These are phyloP conservation scores for Cutaneotrichosporon sp. DNA, from an alignment of 1,284 basidiomycete species.

Conservation along the genomic window DNA sequence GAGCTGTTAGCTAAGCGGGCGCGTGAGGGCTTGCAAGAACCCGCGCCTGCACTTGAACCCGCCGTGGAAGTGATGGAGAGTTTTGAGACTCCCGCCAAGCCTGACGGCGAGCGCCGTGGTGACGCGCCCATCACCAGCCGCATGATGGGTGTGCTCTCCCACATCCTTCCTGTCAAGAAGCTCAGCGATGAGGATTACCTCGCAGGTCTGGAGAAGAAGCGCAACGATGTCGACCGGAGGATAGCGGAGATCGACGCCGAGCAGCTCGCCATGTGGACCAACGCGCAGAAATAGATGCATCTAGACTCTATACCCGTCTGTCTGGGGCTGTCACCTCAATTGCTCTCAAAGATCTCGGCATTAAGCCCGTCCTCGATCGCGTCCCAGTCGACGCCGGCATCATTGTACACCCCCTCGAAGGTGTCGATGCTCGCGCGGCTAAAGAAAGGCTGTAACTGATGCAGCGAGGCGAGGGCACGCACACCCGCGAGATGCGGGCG, in stretches of 20 bases:
- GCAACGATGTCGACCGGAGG: slow-evolving; percentile 34
- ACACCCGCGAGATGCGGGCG: slow-evolving; percentile 68
- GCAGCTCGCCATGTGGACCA: slow-evolving; percentile 39
- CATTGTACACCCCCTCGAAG: slow-evolving; percentile 84
- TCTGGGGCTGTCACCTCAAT: neutral
- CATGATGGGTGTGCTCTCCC: slow-evolving; percentile 35
- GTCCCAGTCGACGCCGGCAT: slow-evolving; percentile 72
- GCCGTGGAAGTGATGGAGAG: neutral
- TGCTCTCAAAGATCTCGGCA: slow-evolving; percentile 78
- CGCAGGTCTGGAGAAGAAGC: slow-evolving; percentile 35
- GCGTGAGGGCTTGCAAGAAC: neutral
- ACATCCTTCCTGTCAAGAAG: slow-evolving; percentile 42
- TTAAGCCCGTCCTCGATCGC: slow-evolving; percentile 75
- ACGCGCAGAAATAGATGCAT: slow-evolving; percentile 5
- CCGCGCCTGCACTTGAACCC: neutral
- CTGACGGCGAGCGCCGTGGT: slow-evolving; percentile 9
- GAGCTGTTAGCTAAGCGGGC: slow-evolving; percentile 30
- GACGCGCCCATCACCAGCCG: slow-evolving; percentile 33
- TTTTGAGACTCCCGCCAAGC: slow-evolving; percentile 7
- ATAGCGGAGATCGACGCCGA: slow-evolving; percentile 43
- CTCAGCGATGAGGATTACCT: slow-evolving; percentile 47
- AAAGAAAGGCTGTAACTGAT: slow-evolving; percentile 82
- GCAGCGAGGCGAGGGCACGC: slow-evolving; percentile 73
- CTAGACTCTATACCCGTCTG: neutral
- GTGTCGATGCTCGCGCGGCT: slow-evolving; percentile 79